A percentile compares a stretch with the other conserved stretches of the same genome.
phyloP scores from a whole-genome alignment of 2,329 filamentous ascomycete species.

The Xylariaceae sp. region DNA sequence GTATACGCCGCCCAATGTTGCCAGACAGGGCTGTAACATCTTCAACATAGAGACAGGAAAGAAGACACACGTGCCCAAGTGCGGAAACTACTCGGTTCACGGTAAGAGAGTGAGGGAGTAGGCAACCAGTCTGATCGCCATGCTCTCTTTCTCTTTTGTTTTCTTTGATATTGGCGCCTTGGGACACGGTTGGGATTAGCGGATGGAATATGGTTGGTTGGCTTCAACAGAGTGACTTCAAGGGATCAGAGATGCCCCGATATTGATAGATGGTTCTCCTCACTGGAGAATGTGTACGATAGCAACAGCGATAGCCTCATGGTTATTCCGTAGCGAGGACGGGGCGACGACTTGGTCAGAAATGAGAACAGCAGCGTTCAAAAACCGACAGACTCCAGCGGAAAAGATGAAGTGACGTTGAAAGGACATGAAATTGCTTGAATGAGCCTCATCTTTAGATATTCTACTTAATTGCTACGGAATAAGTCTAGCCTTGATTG shows the following conservation, averaged over 20 bases:
- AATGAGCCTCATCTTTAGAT: constrained; percentile 24
- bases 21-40: constrained; percentile 72
- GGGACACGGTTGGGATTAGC: constrained; percentile 11
- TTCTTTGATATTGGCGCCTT: constrained; percentile 14
- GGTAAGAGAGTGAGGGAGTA: constrained; percentile 43
- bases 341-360: not conserved
- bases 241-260: not conserved
- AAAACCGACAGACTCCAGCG: not conserved
- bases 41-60: constrained; percentile 74
- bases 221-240: not conserved
- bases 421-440: constrained; percentile 16
- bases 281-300: not conserved
- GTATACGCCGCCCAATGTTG: constrained; percentile 86
- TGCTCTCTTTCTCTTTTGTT: not conserved
- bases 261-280: not conserved
- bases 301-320: not conserved
- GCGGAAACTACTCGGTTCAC: constrained; percentile 64
- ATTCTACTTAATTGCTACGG: constrained; percentile 7
- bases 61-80: constrained; percentile 64
- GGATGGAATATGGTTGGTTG: not conserved
- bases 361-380: constrained; percentile 4
- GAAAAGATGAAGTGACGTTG: constrained; percentile 21
- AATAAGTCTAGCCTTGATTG: constrained; percentile 30
- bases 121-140: not conserved
- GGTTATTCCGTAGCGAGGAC: not conserved